phyloP scores from a whole-genome alignment of 345 rosid genomes.

The Salix brachista region DNA sequence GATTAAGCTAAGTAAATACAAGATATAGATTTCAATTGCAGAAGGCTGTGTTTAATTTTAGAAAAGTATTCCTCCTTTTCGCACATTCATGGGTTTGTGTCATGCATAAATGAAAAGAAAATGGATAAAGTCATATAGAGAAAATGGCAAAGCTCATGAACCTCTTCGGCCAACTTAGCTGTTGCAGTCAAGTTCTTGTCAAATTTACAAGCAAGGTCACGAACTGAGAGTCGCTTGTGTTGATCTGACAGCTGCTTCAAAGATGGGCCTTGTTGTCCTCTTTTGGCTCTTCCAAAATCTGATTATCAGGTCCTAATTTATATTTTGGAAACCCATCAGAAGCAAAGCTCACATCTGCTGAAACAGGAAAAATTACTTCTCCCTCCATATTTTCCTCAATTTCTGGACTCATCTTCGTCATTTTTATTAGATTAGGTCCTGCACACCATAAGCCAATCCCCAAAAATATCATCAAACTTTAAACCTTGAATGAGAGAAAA shows the following conservation, averaged over 20 bases:
- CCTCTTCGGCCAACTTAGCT: constrained; percentile 83
- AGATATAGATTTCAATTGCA: neutral
- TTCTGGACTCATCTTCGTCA: constrained; percentile 82
- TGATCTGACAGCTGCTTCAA: constrained; percentile 59
- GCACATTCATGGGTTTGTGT: neutral
- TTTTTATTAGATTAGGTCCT: constrained; percentile 15
- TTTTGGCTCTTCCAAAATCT: constrained; percentile 78
- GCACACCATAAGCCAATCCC: neutral
- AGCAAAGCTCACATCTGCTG: constrained; percentile 90
- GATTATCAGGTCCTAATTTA: constrained; percentile 85
- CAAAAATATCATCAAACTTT: neutral
- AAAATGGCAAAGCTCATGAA: constrained; percentile 22
- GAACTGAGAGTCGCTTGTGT: constrained; percentile 94
- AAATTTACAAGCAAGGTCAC: constrained; percentile 92
- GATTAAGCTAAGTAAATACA: neutral
- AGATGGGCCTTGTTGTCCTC: constrained; percentile 35
- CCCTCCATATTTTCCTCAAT: constrained; percentile 36
- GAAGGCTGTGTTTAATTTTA: neutral
- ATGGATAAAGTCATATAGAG: neutral
- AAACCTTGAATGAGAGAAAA: neutral
- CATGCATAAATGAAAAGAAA: neutral
- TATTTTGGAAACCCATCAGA: constrained; percentile 77
- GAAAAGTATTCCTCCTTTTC: neutral
- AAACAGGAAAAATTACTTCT: constrained; percentile 53
- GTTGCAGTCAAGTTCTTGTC: constrained; percentile 92